Conservation (phyloP, 192 early-diverging fungal genomes). For the Allomyces macrogynus region DNA sequence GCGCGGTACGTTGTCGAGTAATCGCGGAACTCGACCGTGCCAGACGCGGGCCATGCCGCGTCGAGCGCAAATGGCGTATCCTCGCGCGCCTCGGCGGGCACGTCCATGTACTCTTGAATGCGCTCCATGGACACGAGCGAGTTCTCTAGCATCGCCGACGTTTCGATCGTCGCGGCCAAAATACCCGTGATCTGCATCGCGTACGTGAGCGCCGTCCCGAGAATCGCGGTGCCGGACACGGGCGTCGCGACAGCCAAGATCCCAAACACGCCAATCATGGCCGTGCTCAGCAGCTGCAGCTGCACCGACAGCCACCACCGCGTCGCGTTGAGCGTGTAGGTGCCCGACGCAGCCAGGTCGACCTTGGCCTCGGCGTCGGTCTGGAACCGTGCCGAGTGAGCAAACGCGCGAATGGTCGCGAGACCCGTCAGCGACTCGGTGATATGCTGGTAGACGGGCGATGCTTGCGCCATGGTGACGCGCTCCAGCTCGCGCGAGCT, state of each 20-base stretch:
- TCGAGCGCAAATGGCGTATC: conserved; percentile 10
- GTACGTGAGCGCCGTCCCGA: conserved; percentile 69
- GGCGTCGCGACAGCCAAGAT: conserved; percentile 33
- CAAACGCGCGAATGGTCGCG: conserved; percentile 69
- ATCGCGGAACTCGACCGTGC: conserved; percentile 34
- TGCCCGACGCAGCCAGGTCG: conserved; percentile 71
- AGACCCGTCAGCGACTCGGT: conserved; percentile 58
- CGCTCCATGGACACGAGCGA: conserved; percentile 41
- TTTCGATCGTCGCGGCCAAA: conserved; percentile 66
- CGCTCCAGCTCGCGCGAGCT: conserved; percentile 78
- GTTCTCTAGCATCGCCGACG: conserved; percentile 41
- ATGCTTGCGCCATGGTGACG: conserved; percentile 50
- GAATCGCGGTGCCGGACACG: conserved; percentile 60
- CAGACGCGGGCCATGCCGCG: conserved; percentile 33
- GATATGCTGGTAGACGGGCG: conserved; percentile 62
- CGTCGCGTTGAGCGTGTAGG: conserved; percentile 63
- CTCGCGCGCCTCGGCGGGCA: conserved; percentile 15
- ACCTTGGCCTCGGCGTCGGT: conserved; percentile 32
- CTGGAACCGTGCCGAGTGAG: conserved; percentile 41
- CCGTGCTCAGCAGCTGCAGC: conserved; percentile 52
- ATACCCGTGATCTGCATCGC: conserved; percentile 62
- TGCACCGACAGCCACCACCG: conserved; percentile 77
- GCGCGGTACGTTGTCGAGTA: conserved; percentile 36
- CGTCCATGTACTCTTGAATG: conserved; percentile 34
- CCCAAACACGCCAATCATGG: conserved; percentile 52